Evolutionary conservation across 169 alveolate species (phyloP).

Genomic region (Blepharisma undulans): DNA sequence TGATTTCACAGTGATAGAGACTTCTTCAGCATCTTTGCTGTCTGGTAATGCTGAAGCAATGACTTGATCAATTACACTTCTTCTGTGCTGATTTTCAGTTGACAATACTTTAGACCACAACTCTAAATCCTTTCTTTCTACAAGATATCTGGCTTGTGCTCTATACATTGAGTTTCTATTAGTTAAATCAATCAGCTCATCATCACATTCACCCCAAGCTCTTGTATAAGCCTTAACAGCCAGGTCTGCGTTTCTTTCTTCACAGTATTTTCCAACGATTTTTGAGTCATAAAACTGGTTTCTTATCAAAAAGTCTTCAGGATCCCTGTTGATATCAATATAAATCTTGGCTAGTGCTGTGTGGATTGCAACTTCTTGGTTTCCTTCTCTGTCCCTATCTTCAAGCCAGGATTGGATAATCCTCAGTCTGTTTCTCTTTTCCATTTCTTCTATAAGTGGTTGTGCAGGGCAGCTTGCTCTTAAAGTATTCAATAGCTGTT

Average conservation of each 20-base stretch:
- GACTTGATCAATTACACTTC: slow-evolving; percentile 94
- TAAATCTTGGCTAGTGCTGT: slow-evolving; percentile 98
- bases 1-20: slow-evolving; percentile 97
- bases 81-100: slow-evolving; percentile 91
- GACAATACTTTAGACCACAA: slow-evolving; percentile 95
- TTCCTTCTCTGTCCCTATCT: slow-evolving; percentile 97
- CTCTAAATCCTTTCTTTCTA: slow-evolving; percentile 94
- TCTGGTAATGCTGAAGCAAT: slow-evolving; percentile 96
- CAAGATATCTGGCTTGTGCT: slow-evolving; percentile 95
- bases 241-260: slow-evolving; percentile 98
- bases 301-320: slow-evolving; percentile 95
- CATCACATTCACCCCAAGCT: slow-evolving; percentile 98
- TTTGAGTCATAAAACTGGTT: slow-evolving; percentile 96
- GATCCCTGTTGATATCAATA: slow-evolving; percentile 95
- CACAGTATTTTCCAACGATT: slow-evolving; percentile 98
- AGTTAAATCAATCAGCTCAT: slow-evolving; percentile 94
- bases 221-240: slow-evolving; percentile 98
- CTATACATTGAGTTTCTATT: slow-evolving; percentile 96
- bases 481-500: slow-evolving; percentile 91
- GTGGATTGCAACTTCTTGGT: slow-evolving; percentile 94
- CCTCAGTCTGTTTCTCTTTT: slow-evolving; percentile 95
- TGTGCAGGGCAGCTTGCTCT: slow-evolving; percentile 95
- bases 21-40: slow-evolving; percentile 95
- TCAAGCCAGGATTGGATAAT: slow-evolving; percentile 96
- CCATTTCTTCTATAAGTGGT: slow-evolving; percentile 96